Percentiles rank a stretch among this genome's conserved stretches.
Conservation (phyloP, 2,329 filamentous ascomycete species). For the Elsinoe australis region DNA sequence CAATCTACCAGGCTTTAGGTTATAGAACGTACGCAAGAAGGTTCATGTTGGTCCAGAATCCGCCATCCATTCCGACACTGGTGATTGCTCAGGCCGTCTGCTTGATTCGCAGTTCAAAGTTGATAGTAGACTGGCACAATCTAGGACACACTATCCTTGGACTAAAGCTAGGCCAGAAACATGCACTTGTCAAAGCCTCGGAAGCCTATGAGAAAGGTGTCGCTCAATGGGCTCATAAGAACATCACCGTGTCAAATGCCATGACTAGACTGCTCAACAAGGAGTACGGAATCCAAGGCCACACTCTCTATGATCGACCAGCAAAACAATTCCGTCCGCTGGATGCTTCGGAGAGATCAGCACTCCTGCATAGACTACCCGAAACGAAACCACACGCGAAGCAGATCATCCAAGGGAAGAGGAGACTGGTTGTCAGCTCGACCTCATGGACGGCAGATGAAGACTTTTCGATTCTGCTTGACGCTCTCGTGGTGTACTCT, state of each 20-base stretch:
- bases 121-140: conserved; percentile 98
- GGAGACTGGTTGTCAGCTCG: conserved; percentile 74
- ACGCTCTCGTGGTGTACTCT: conserved; percentile 71
- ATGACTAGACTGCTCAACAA: conserved; percentile 69
- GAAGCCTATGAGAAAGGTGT: conserved; percentile 69
- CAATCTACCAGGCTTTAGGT: conserved; percentile 62
- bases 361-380: conserved; percentile 58
- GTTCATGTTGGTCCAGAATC: conserved; percentile 89
- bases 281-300: conserved; percentile 56
- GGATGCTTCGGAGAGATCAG: conserved; percentile 40
- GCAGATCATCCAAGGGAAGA: conserved; percentile 36
- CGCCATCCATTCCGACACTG: conserved; percentile 87
- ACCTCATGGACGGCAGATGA: conserved; percentile 98
- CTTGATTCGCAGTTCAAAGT: conserved; percentile 66
- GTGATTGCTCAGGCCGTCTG: conserved; percentile 65
- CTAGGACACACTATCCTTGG: conserved; percentile 92
- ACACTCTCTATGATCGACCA: conserved; percentile 79
- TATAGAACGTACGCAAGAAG: conserved; percentile 66
- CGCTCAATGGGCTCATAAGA: conserved; percentile 59
- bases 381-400: conserved; percentile 55
- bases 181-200: conserved; percentile 71
- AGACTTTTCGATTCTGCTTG: conserved; percentile 81
- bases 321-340: conserved; percentile 73
- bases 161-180: conserved; percentile 52
- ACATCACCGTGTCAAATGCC: conserved; percentile 82